Percentiles rank a stretch among this genome's conserved stretches.
Evolutionary conservation across 768 basidiomycete species (phyloP).

Genomic region (Wakefieldia striispora): DNA sequence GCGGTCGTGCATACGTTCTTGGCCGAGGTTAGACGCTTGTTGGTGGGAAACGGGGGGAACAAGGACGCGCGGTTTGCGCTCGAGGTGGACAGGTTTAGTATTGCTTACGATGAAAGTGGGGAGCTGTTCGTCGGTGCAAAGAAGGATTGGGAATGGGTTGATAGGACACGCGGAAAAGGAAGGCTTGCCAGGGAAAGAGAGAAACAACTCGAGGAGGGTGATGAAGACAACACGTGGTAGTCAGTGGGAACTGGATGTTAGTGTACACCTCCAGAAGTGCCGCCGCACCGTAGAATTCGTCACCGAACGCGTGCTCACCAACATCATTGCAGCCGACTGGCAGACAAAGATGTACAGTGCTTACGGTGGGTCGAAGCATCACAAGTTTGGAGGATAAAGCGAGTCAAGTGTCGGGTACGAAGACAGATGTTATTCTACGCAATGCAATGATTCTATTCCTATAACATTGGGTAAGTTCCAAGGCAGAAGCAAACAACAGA

Average conservation of each 20-base stretch:
- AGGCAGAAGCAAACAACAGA: not conserved
- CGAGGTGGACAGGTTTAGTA: slow-evolving; percentile 52
- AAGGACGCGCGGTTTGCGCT: slow-evolving; percentile 28
- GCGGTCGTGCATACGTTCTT: slow-evolving; percentile 66
- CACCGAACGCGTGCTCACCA: not conserved
- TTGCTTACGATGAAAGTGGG: slow-evolving; percentile 48
- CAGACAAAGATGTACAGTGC: no score
- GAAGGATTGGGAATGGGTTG: slow-evolving; percentile 61
- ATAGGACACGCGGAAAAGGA: slow-evolving; percentile 72
- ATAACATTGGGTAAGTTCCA: not conserved
- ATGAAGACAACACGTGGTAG: not conserved
- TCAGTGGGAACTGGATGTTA: not conserved
- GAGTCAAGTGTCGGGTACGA: slow-evolving; percentile 4
- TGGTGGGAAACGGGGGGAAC: slow-evolving; percentile 9
- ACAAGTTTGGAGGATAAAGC: not conserved
- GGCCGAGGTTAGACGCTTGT: slow-evolving; percentile 46
- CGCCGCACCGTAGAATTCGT: no score
- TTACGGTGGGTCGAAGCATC: no score
- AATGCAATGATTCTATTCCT: slow-evolving; percentile 15
- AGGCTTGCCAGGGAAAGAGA: slow-evolving; percentile 63
- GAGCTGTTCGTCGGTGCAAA: slow-evolving; percentile 51
- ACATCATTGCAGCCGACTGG: no score
- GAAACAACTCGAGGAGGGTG: slow-evolving; percentile 24
- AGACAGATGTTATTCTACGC: slow-evolving; percentile 16
- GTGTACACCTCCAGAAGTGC: not conserved